Base-by-base conservation (phyloP, 1,284 basidiomycete genomes). In the Kalmanozyma brasiliensis region DNA sequence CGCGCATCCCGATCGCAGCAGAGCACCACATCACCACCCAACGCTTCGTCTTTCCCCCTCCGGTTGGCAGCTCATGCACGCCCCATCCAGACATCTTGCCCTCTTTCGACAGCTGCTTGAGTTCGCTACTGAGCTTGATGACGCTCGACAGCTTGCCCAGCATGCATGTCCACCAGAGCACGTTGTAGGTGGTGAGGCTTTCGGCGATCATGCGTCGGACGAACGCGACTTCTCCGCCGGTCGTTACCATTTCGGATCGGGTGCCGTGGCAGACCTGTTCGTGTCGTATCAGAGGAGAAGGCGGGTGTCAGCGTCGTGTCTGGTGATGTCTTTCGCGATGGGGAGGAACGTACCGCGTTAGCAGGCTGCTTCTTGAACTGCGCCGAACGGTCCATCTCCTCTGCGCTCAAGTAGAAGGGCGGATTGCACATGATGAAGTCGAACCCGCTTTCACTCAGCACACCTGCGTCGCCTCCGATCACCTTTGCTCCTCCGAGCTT, bases 371-470 rank as follows among this genome's bases (percentile, higher is more conserved):
- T 35, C 36, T 78, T 78, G 22, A 52, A 22, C 11, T 8, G n/a
- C 1, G 66, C 59, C 38, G 44, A 36, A 0, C 46, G 35, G 4
- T 48, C 20, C 68, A 94, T 87, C 55, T 98, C 94, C 20, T 88
- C 87, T 0, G 80, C 74, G 48, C 88, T 91, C 13, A 84, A 80
- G 78, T 95, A 98, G 83, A 98, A 98, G 0, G 94, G 94, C 0
- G 95, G 95, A 79, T 98, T 98, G 83, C 94, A 97, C 88, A 98
- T 92, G 0, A 88, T 88, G 71, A 94, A 65, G 17, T 72, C 32
- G 23, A 56, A 64, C 33, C 26, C 0, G 20, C 37, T 14, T 24
- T 6, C 14, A 1, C 14, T 8, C n/a, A n/a, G n/a, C 22, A 22
- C 4, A 48, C 35, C 11, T 29, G 26, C 26, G 11, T 29, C 11